These are phyloP conservation scores for Serpula lacrymans DNA, from an alignment of 768 basidiomycete genomes.

Conservation along the genomic window DNA sequence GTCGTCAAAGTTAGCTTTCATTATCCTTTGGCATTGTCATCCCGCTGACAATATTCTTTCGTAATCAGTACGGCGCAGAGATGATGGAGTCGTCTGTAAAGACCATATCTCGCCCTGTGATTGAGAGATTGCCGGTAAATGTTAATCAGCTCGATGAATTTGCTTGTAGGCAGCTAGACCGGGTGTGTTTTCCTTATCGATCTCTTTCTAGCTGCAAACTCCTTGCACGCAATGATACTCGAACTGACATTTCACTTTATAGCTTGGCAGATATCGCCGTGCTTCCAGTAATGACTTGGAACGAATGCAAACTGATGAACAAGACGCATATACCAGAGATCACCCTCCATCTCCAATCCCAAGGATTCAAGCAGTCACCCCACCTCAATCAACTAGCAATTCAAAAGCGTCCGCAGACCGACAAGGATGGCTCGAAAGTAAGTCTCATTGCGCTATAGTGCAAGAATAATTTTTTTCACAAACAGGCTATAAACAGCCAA, in stretches of 20 bases:
- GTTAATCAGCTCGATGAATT: conserved; percentile 81
- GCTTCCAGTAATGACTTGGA: conserved; percentile 30
- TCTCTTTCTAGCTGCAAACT: neutral
- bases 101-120: conserved; percentile 76
- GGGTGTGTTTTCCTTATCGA: conserved; percentile 44
- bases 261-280: conserved; percentile 52
- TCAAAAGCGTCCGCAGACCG: neutral
- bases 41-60: conserved; percentile 10
- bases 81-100: conserved; percentile 85
- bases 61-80: conserved; percentile 75
- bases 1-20: conserved; percentile 69
- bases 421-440: too few relatives aligned
- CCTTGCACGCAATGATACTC: conserved; percentile 1
- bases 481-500: too few relatives aligned
- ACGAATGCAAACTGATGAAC: conserved; percentile 23
- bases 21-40: conserved; percentile 3
- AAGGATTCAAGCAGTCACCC: neutral
- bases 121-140: conserved; percentile 71
- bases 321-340: too few relatives aligned
- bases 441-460: too few relatives aligned
- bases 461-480: too few relatives aligned
- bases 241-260: neutral
- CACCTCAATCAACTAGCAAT: neutral
- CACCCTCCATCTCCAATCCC: neutral
- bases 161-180: conserved; percentile 83